Conservation (phyloP, 345 rosid genomes). For the Ceriops zippeliana region DNA sequence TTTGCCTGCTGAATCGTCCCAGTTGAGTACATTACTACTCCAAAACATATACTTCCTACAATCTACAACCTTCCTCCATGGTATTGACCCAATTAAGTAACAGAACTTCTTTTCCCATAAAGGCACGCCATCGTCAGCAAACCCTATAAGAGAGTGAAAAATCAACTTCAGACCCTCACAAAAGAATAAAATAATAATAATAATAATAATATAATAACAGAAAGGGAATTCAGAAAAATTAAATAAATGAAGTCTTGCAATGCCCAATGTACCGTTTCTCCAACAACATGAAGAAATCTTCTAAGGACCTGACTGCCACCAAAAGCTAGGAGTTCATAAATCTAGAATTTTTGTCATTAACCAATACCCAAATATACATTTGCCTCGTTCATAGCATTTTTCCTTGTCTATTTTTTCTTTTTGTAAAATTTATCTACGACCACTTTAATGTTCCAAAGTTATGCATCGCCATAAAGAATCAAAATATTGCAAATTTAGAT, state of each 20-base stretch:
- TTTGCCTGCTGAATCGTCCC: constrained; percentile 79
- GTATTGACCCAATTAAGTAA: constrained; percentile 53
- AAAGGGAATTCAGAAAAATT: background rate
- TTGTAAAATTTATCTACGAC: too few species aligned
- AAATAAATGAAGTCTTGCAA: background rate
- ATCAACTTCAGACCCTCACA: background rate
- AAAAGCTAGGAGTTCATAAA: background rate
- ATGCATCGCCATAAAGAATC: background rate
- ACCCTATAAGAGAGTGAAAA: constrained; percentile 14
- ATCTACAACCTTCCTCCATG: constrained; percentile 66
- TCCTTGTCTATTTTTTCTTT: too few species aligned
- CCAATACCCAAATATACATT: background rate
- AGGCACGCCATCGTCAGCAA: constrained; percentile 53
- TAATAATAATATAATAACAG: background rate
- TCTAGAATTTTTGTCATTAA: background rate
- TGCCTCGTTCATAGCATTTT: too few species aligned
- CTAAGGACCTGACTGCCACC: too few species aligned
- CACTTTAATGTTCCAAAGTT: too few species aligned
- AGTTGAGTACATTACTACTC: constrained; percentile 45
- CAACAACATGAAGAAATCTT: too few species aligned
- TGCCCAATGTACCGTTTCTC: background rate
- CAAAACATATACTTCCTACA: constrained; percentile 41
- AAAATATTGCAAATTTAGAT: background rate
- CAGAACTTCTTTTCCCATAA: constrained; percentile 79
- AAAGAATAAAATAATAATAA: background rate